Conservation (phyloP, 23 red algal genomes). For the Chondrus crispus region DNA sequence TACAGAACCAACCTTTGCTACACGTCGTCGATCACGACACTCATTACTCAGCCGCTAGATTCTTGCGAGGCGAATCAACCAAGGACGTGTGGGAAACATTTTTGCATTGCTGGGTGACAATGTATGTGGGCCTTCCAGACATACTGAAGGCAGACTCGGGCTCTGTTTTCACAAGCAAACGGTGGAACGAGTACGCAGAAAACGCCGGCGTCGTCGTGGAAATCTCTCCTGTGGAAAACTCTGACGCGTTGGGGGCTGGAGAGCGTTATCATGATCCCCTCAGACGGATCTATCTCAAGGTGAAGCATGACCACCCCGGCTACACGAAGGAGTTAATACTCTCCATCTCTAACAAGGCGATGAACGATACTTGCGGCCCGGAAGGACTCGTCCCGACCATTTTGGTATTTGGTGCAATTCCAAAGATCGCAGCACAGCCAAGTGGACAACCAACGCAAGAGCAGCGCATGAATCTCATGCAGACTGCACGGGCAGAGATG, state of each 20-base stretch:
- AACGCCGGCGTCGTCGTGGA: background rate
- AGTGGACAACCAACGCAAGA: background rate
- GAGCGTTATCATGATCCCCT: background rate
- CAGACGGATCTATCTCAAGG: background rate
- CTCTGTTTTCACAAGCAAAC: background rate
- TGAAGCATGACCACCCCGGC: background rate
- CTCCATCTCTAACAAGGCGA: background rate
- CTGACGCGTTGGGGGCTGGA: background rate
- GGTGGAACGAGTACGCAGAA: background rate
- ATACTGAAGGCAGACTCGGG: background rate
- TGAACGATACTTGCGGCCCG: conserved; percentile 20
- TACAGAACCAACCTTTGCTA: background rate
- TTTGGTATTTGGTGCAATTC: conserved; percentile 28
- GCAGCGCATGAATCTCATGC: background rate
- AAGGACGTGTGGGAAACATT: conserved; percentile 11
- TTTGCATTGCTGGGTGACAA: conserved; percentile 1
- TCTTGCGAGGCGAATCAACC: background rate
- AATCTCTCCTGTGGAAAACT: background rate
- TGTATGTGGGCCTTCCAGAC: conserved; percentile 11
- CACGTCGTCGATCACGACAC: conserved; percentile 13
- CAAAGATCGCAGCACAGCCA: background rate
- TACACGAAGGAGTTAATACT: background rate
- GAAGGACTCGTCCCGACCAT: conserved; percentile 10
- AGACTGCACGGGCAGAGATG: background rate
- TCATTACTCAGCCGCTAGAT: background rate